Evolutionary conservation across 2,329 filamentous ascomycete genomes (phyloP).

Genomic region (Talaromyces sp.): DNA sequence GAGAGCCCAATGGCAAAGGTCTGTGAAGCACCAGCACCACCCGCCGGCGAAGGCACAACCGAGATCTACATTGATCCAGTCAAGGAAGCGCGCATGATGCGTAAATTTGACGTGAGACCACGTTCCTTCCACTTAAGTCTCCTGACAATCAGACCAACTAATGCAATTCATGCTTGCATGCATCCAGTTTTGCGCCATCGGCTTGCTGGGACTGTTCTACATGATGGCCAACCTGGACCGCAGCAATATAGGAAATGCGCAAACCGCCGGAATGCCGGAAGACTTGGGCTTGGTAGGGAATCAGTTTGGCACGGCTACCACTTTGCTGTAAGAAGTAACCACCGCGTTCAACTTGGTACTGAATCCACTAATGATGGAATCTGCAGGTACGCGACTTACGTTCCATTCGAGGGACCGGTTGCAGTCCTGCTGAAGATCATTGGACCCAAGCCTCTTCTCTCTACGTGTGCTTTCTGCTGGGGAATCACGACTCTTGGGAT

Average conservation of each 20-base stretch:
- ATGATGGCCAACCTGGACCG: constrained; percentile 15
- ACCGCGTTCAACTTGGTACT: neutral
- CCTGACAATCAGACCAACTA: neutral
- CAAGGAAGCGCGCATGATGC: constrained; percentile 14
- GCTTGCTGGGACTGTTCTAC: constrained; percentile 15
- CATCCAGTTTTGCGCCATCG: constrained; percentile 10
- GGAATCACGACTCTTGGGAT: constrained; percentile 6
- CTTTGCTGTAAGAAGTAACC: constrained; percentile 4
- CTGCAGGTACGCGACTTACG: constrained; percentile 7
- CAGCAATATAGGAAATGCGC: constrained; percentile 52
- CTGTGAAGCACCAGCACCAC: neutral
- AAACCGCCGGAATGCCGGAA: constrained; percentile 44
- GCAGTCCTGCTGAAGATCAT: constrained; percentile 8
- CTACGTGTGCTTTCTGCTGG: constrained; percentile 7
- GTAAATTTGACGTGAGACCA: constrained; percentile 14
- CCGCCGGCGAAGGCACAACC: neutral
- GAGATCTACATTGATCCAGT: constrained; percentile 10
- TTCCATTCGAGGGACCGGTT: constrained; percentile 9
- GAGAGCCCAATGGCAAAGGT: too few relatives aligned
- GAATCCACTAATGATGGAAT: neutral
- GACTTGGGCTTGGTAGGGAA: constrained; percentile 41
- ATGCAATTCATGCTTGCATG: neutral
- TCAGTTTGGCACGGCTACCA: constrained; percentile 33
- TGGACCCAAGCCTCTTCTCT: constrained; percentile 7
- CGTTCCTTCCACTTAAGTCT: neutral